A percentile compares a stretch with the other conserved stretches of the same genome.
phyloP scores from a whole-genome alignment of 2,329 filamentous ascomycete genomes.

The Colletotrichum sp. region DNA sequence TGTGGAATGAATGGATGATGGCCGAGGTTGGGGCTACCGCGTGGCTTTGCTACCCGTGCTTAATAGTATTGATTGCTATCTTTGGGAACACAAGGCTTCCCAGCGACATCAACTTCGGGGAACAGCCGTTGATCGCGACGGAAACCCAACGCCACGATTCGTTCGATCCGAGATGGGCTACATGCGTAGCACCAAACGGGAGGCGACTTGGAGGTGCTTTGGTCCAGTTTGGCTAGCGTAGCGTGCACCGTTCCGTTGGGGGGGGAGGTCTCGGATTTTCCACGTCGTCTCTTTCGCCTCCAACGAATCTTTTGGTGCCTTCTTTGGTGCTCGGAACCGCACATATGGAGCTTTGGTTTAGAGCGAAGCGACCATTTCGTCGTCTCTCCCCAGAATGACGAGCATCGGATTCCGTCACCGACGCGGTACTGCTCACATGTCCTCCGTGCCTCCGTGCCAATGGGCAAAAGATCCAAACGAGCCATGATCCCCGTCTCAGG shows the following conservation, averaged over 20 bases:
- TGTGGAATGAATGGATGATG: not conserved
- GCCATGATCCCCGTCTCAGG: not conserved
- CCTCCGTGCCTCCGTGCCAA: not conserved
- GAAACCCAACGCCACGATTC: not conserved
- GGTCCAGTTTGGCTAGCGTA: not conserved
- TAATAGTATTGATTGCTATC: not conserved
- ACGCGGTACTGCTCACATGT: not conserved
- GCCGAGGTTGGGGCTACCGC: not conserved
- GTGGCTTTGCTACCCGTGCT: not conserved
- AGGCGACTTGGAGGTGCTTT: not conserved
- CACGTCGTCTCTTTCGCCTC: not conserved
- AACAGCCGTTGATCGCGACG: not conserved
- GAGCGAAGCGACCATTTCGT: not conserved
- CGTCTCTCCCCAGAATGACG: not conserved
- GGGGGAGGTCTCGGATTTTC: not conserved
- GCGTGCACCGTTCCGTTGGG: not conserved
- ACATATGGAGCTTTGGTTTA: not conserved
- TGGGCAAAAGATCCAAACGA: not conserved
- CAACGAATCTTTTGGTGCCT: not conserved
- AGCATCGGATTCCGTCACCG: not conserved
- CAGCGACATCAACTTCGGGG: not conserved
- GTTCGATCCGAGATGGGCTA: not conserved
- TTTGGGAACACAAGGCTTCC: not conserved
- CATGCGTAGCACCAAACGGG: not conserved
- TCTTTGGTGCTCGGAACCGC: not conserved